Percentiles rank a stretch among this genome's conserved stretches.
Evolutionary conservation across 331 rosid genomes (phyloP).

Genomic region (Erythrophleum ivorense): DNA sequence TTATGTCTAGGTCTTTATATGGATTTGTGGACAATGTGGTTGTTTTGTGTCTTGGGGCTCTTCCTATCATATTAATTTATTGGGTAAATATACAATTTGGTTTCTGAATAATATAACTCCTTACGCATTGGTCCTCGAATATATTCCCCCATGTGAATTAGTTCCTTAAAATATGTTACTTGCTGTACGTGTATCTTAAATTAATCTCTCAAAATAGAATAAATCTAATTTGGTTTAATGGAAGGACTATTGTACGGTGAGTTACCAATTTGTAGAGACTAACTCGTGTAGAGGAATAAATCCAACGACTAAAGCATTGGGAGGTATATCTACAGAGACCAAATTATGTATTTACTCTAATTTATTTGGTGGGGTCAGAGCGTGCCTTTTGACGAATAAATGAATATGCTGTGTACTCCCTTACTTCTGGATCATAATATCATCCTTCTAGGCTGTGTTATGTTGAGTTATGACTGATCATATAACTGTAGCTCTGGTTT

Average conservation of each 20-base stretch:
- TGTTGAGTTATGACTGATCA: constrained; percentile 19
- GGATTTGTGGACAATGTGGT: neutral
- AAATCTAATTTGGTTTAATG: too few relatives aligned
- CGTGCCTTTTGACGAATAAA: neutral
- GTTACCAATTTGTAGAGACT: too few relatives aligned
- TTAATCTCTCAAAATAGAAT: too few relatives aligned
- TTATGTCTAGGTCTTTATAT: neutral
- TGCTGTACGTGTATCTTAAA: too few relatives aligned
- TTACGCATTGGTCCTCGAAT: neutral
- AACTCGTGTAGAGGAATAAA: too few relatives aligned
- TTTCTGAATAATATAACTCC: neutral
- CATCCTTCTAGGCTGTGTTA: constrained; percentile 29
- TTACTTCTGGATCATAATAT: constrained; percentile 7
- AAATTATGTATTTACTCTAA: neutral
- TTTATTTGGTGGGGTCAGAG: neutral
- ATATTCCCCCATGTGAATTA: neutral
- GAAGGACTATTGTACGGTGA: too few relatives aligned
- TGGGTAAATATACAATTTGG: neutral
- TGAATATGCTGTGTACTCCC: constrained; percentile 18
- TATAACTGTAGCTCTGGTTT: constrained; percentile 26
- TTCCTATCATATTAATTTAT: neutral
- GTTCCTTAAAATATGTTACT: neutral
- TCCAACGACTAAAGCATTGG: too few relatives aligned
- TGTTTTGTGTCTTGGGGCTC: neutral
- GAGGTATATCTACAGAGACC: neutral